Evolutionary conservation across 1,139 yeast genomes (phyloP), one percentile per base, ranked within the genome.

Genomic region (Candida freyschussii): DNA sequence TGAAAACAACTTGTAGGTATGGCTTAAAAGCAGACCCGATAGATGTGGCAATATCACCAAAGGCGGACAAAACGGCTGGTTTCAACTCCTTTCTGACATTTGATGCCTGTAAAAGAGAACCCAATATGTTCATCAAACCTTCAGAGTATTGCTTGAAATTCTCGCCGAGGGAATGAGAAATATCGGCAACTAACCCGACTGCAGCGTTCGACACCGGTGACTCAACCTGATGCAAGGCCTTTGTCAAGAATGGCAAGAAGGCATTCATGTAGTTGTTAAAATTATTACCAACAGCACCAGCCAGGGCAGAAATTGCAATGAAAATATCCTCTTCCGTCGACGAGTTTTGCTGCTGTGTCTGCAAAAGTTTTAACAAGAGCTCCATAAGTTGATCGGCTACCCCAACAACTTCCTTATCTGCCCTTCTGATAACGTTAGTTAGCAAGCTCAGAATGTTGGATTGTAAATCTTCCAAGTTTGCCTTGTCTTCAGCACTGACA

Each of bases 181-280:
- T 80, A 60, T 91, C 98, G n/a, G 96, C 96, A 39, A 91, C 89
- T 39, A 93, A 72, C 5, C 98, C 97, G 40, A 91, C 86, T 3
- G 97, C 95, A 11, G 95, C 84, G 44, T 72, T 74, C 49, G 95
- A 79, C 15, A 87, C 78, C 26, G 89, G 84, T 7, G 87, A 75
- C 30, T 86, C 95, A 9, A 84, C 77, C 58, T 86, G 89, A 50
- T 76, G 74, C 45, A 91, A 68, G 0, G 95, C 95, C 41, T 70
- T 69, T 14, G 78, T 75, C 56, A 91, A 69, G 56, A 69, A 87
- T 34, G 97, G 97, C 43, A 84, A 67, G 56, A 91, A 85, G 4
- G 82, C 73, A 38, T 74, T 79, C 78, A 89, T 76, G 57, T 86
- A 91, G 50, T 75, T 75, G 47, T 70, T 68, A 57, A 91, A 91